Percentiles rank a stretch among this genome's conserved stretches.
These are phyloP conservation scores for Leccinum pseudoinsigne DNA, from an alignment of 1,284 basidiomycete genomes.

Conservation along the genomic window DNA sequence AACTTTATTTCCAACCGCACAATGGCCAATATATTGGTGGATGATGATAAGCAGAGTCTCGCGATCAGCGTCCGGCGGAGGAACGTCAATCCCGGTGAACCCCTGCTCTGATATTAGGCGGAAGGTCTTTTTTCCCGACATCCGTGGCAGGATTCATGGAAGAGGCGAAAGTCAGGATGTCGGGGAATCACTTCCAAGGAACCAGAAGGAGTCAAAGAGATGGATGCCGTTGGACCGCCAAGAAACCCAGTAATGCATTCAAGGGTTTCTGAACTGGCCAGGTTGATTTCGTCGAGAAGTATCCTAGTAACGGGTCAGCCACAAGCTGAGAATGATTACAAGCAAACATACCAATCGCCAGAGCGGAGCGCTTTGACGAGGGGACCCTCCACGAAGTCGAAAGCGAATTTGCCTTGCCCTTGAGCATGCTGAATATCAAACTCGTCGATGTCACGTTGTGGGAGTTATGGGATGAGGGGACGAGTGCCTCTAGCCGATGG, in stretches of 20 bases:
- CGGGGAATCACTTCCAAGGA: constrained; percentile 89
- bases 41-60: constrained; percentile 92
- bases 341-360: constrained; percentile 80
- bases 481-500: constrained; percentile 63
- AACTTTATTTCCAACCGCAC: constrained; percentile 83
- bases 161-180: constrained; percentile 94
- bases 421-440: constrained; percentile 89
- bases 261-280: constrained; percentile 93
- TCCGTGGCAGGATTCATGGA: constrained; percentile 99
- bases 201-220: constrained; percentile 79
- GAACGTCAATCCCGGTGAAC: constrained; percentile 96
- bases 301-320: constrained; percentile 57
- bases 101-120: constrained; percentile 84
- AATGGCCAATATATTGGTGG: constrained; percentile 86
- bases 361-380: constrained; percentile 88
- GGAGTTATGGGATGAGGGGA: constrained; percentile 49
- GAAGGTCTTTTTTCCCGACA: constrained; percentile 97
- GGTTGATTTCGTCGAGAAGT: constrained; percentile 94
- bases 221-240: constrained; percentile 83
- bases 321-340: background rate
- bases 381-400: constrained; percentile 96
- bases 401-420: constrained; percentile 86
- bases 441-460: constrained; percentile 68
- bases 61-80: constrained; percentile 89
- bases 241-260: constrained; percentile 91